phyloP scores from a whole-genome alignment of 2,329 filamentous ascomycete genomes.

The Blumeria graminis region DNA sequence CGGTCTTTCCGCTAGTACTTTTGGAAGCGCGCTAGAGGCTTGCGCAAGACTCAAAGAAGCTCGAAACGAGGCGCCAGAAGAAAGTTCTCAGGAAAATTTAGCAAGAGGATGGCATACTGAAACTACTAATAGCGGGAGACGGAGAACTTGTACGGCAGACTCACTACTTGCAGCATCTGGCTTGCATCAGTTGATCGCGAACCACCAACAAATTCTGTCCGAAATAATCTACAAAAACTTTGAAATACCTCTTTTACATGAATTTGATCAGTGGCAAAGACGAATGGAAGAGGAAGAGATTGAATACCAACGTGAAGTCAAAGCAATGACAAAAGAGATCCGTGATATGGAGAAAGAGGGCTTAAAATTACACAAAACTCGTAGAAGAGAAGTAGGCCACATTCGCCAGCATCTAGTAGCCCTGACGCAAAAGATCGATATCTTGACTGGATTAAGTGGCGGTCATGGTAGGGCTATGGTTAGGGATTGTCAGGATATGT shows the following conservation, averaged over 20 bases:
- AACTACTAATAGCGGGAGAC: slow-evolving; percentile 20
- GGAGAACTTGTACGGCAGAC: slow-evolving; percentile 35
- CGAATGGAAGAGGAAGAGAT: slow-evolving; percentile 41
- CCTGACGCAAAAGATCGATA: slow-evolving; percentile 36
- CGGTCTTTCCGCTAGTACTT: slow-evolving; percentile 35
- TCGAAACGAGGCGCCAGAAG: slow-evolving; percentile 29
- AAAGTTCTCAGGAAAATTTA: slow-evolving; percentile 9
- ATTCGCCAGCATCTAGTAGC: slow-evolving; percentile 39
- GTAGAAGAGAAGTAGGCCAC: slow-evolving; percentile 33
- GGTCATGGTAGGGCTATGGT: slow-evolving; percentile 34
- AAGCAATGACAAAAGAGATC: slow-evolving; percentile 33
- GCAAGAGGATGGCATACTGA: neutral
- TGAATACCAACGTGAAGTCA: slow-evolving; percentile 29
- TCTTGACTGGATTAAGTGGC: slow-evolving; percentile 33
- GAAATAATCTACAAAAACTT: slow-evolving; percentile 45
- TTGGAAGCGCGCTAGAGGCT: slow-evolving; percentile 38
- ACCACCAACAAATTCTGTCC: slow-evolving; percentile 44
- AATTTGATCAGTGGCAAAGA: slow-evolving; percentile 38
- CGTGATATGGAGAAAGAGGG: slow-evolving; percentile 40
- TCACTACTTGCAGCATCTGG: slow-evolving; percentile 36
- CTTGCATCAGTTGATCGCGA: slow-evolving; percentile 41
- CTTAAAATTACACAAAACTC: slow-evolving; percentile 31
- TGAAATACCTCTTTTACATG: slow-evolving; percentile 44
- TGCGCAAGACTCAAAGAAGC: slow-evolving; percentile 46
- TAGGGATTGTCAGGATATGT: slow-evolving; percentile 40